Evolutionary conservation across 2,329 filamentous ascomycete species (phyloP).

Genomic region (Parascedosporium putredinis): DNA sequence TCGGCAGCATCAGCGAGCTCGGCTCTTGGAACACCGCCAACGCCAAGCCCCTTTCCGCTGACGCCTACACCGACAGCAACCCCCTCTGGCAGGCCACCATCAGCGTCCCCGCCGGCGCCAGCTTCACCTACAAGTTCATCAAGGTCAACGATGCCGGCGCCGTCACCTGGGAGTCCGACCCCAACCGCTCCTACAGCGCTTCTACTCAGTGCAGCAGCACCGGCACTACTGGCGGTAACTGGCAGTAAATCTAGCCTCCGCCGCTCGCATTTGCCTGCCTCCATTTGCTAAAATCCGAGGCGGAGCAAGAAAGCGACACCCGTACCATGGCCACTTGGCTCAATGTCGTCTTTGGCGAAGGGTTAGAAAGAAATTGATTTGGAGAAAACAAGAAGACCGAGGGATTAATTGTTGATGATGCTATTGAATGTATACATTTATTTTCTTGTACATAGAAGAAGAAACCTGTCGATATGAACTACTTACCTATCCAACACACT

Average conservation of each 20-base stretch:
- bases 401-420: no score
- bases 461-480: no score
- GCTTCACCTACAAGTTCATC: constrained; percentile 53
- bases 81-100: constrained; percentile 44
- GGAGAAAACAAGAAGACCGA: no score
- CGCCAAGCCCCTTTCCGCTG: constrained; percentile 39
- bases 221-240: constrained; percentile 1
- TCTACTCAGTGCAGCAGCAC: constrained; percentile 4
- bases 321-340: no score
- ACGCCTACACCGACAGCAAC: constrained; percentile 41
- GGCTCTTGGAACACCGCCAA: constrained; percentile 23
- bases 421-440: no score
- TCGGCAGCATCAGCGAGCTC: constrained; percentile 29
- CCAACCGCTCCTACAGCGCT: constrained; percentile 25
- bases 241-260: constrained; percentile 3
- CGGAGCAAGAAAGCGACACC: no score
- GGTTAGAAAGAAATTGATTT: no score
- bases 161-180: constrained; percentile 48
- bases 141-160: constrained; percentile 37
- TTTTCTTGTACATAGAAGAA: no score
- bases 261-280: no score
- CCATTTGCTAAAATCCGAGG: no score
- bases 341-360: no score
- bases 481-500: no score
- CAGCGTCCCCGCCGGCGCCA: constrained; percentile 38